Base-by-base conservation (phyloP, 2,329 filamentous ascomycete genomes). In the Pezicula neosporulosa region DNA sequence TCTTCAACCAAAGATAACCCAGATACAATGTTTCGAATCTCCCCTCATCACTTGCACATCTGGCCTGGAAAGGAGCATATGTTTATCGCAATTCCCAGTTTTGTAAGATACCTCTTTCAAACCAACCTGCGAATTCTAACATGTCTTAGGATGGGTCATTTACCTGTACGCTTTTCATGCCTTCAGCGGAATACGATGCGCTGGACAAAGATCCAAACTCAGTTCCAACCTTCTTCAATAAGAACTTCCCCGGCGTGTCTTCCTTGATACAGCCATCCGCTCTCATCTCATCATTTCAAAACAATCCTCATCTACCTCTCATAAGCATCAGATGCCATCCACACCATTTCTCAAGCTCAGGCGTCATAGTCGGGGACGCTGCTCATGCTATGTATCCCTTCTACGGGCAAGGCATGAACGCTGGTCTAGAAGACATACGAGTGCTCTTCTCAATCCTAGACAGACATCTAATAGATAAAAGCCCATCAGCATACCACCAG, bases 311-410 rank as follows among this genome's bases (percentile, higher is more conserved):
- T 64, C 82, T 97, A 0, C 94, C 94, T 0, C 77, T 99, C 6
- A 94, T 99, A 66, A 94, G 83, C 66, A 87, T 99, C 66, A 97
- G 96, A 71, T 97, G 92, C 73, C 81, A 81, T 16, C 94, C 94
- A 0, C 89, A 97, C 70, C 90, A 96, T 72, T 90, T 83, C 72
- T 77, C 73, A 46, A 83, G 83, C 21, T 87, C 85, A 0, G 90
- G 81, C 30, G 90, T 96, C 53, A 90, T 99, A 45, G 68, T 99
- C 35, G 94, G 94, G 52, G 94, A 99, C 66, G 91, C 94, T 7
- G 92, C 94, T 0, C 94, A 99, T 68, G 94, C 95, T 51, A 97
- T 99, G 86, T 91, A 99, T 0, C 94, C 94, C 0, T 99, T 99
- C 70, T 99, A 97, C 68, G 94, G 94, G 0, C 94, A 99, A 69